Percentiles rank a stretch among this genome's conserved stretches.
These are phyloP conservation scores for Tilletia caries DNA, from an alignment of 1,284 basidiomycete species.

Conservation along the genomic window DNA sequence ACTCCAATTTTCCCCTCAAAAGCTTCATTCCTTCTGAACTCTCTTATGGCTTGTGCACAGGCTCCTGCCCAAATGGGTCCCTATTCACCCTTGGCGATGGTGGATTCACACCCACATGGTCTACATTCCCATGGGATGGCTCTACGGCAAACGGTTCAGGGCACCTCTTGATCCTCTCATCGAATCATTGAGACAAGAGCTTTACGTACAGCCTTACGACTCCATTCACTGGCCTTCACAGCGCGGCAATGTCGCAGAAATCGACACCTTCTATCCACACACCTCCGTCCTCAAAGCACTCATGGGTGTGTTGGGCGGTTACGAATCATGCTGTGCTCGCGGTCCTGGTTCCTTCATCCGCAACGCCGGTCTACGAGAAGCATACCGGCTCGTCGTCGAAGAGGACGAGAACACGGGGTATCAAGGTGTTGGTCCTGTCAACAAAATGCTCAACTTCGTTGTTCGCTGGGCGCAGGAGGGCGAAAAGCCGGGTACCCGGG, in stretches of 20 bases:
- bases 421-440: slow-evolving; percentile 72
- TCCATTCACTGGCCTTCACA: slow-evolving; percentile 85
- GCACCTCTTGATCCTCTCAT: slow-evolving; percentile 78
- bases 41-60: neutral
- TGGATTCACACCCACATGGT: slow-evolving; percentile 96
- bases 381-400: slow-evolving; percentile 66
- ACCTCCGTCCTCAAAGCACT: slow-evolving; percentile 69
- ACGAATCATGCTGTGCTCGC: slow-evolving; percentile 64
- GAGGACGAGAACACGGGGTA: slow-evolving; percentile 52
- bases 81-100: slow-evolving; percentile 91
- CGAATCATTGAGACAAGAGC: slow-evolving; percentile 76
- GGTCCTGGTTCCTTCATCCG: slow-evolving; percentile 56
- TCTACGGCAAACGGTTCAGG: slow-evolving; percentile 70
- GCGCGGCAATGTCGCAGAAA: slow-evolving; percentile 74
- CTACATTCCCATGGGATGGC: slow-evolving; percentile 68
- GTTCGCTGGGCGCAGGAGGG: slow-evolving; percentile 47
- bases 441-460: slow-evolving; percentile 53
- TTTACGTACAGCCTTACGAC: slow-evolving; percentile 81
- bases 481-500: slow-evolving; percentile 22
- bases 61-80: slow-evolving; percentile 76
- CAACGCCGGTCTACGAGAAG: slow-evolving; percentile 64
- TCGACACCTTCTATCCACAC: slow-evolving; percentile 85
- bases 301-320: slow-evolving; percentile 65
- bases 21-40: slow-evolving; percentile 33
- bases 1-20: slow-evolving; percentile 58